Base-by-base conservation (phyloP, 495 filamentous ascomycete species). In the Bacidia rubella region DNA sequence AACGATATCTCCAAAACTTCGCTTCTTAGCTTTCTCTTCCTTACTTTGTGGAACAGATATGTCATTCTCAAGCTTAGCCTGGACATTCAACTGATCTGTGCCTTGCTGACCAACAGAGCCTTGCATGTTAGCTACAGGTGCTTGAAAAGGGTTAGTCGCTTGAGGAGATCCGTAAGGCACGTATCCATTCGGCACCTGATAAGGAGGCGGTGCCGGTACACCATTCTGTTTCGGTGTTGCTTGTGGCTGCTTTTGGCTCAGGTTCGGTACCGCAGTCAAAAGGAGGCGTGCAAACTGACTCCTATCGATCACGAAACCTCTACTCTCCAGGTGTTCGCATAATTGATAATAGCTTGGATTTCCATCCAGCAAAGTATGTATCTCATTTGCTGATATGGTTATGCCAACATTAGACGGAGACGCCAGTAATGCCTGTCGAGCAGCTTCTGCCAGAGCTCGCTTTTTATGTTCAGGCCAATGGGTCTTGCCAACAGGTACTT, bases 331-430 rank as follows among this genome's bases (percentile, higher is more conserved):
- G 26, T 60, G 56, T 52, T 72, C 67, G 57, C 75, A 78, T 3
- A 78, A 60, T 46, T 70, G 66, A 47, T 62, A 63, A 58, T 78
- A 78, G 17, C 65, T 69, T 0, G 73, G 73, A 60, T 76, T 75
- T 19, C 50, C 51, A 39, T 75, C 62, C 19, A 78, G 55, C 23
- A 78, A 61, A 7, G 49, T 49, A 39, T 62, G 59, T 0, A 78
- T 62, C 20, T 66, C 49, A 3, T 67, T 58, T n/a, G 62, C 27
- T n/a, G 59, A 52, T 11, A 67, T 62, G 10, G 39, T 22, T 42
- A 64, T 66, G 15, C 47, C 56, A 21, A 35, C 27, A 49, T 70
- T 70, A 3, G 24, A 48, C 22, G 60, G 55, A n/a, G 25, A 47
- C n/a, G 56, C 44, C 1, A 47, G 50, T 11, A 70, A 55, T n/a